phyloP scores from a whole-genome alignment of 176 grass and related monocot genomes.

The Triticum urartu region DNA sequence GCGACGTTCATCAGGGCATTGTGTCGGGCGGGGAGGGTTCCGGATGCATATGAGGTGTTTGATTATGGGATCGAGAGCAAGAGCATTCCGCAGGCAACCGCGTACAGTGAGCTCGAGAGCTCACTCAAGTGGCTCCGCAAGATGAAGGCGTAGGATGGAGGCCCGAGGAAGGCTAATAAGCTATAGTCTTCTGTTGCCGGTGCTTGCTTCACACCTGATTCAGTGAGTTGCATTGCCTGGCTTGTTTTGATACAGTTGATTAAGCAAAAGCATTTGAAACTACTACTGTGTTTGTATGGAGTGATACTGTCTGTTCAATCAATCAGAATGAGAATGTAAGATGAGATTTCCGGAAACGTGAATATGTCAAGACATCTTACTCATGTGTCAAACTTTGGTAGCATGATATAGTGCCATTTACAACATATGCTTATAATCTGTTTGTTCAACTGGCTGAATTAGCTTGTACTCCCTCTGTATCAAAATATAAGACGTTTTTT shows the following conservation, averaged over 20 bases:
- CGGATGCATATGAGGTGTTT: slow-evolving; percentile 68
- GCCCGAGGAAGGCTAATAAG: neutral
- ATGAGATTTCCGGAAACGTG: neutral
- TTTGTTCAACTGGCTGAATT: neutral
- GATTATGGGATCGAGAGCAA: slow-evolving; percentile 74
- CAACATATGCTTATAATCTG: neutral
- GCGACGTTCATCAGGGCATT: slow-evolving; percentile 59
- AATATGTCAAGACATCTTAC: neutral
- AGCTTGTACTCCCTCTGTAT: neutral
- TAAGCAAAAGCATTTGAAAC: slow-evolving; percentile 10
- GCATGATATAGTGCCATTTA: neutral
- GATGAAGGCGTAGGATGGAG: slow-evolving; percentile 25
- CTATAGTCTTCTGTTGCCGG: neutral
- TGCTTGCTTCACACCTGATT: neutral
- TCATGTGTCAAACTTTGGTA: neutral
- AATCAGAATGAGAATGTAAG: slow-evolving; percentile 15
- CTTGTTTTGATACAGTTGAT: neutral
- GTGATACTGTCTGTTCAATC: slow-evolving; percentile 13
- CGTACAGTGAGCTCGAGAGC: slow-evolving; percentile 66
- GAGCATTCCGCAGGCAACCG: slow-evolving; percentile 49
- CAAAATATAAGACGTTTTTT: no score
- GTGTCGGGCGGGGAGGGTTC: slow-evolving; percentile 53
- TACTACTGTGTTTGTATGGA: neutral
- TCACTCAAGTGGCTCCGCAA: slow-evolving; percentile 67
- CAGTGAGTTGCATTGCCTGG: neutral